Evolutionary conservation across 1,284 basidiomycete genomes (phyloP).

Genomic region (Fistulina hepatica): DNA sequence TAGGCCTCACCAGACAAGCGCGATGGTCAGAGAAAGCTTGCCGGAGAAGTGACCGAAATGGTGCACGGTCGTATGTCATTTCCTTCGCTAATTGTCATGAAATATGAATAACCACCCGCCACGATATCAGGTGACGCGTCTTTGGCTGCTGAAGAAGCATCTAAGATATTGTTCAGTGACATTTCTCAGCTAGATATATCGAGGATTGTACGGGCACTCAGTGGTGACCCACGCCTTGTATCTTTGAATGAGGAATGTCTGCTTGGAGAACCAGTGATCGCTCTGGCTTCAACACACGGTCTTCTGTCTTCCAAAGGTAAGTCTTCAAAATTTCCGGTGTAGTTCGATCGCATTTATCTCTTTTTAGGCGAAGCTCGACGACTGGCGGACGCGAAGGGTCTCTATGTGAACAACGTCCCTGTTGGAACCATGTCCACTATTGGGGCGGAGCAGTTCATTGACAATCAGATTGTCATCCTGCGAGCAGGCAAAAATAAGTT

Average conservation of each 20-base stretch:
- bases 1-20: slow-evolving; percentile 49
- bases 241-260: slow-evolving; percentile 33
- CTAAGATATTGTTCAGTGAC: slow-evolving; percentile 51
- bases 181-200: slow-evolving; percentile 33
- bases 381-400: slow-evolving; percentile 37
- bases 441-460: slow-evolving; percentile 43
- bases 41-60: slow-evolving; percentile 80
- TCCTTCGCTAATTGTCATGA: not conserved
- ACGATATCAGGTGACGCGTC: too few relatives aligned
- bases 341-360: slow-evolving; percentile 2
- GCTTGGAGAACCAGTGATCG: slow-evolving; percentile 38
- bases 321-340: slow-evolving; percentile 16
- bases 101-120: slow-evolving; percentile 24
- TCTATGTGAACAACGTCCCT: slow-evolving; percentile 36
- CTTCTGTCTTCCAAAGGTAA: slow-evolving; percentile 46
- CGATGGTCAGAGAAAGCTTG: slow-evolving; percentile 69
- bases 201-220: slow-evolving; percentile 43
- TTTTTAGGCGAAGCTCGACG: slow-evolving; percentile 40
- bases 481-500: slow-evolving; percentile 72
- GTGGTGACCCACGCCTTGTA: slow-evolving; percentile 48
- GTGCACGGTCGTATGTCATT: slow-evolving; percentile 39
- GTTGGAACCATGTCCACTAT: slow-evolving; percentile 31
- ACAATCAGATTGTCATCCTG: slow-evolving; percentile 53
- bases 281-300: slow-evolving; percentile 42
- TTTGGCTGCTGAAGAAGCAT: slow-evolving; percentile 55